Conservation (phyloP, 2,329 filamentous ascomycete genomes). For the Sporothrix inflata region DNA sequence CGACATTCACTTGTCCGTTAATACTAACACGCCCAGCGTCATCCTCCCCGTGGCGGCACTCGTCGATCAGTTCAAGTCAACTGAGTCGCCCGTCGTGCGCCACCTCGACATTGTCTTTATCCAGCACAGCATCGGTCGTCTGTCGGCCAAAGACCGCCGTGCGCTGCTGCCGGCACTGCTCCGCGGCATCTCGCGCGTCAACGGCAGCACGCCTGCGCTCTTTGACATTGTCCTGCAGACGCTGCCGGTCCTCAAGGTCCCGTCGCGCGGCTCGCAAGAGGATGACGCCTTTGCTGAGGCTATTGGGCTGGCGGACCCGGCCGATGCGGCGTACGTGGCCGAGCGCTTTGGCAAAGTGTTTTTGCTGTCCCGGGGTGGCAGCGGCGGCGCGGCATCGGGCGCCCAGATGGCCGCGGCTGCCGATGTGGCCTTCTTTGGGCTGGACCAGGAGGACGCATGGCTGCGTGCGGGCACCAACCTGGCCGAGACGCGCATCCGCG, state of each 20-base stretch:
- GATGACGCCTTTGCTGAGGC: conserved; percentile 68
- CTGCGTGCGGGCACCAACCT: conserved; percentile 64
- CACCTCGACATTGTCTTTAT: conserved; percentile 90
- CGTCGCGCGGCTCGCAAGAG: conserved; percentile 76
- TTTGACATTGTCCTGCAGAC: conserved; percentile 84
- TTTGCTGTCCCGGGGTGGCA: conserved; percentile 52
- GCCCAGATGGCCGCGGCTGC: background rate
- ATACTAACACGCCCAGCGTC: background rate
- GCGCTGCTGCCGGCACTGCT: conserved; percentile 73
- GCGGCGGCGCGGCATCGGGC: background rate
- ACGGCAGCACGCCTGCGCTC: conserved; percentile 59
- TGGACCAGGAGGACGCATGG: conserved; percentile 71
- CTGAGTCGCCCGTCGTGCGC: conserved; percentile 72
- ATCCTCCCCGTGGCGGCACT: conserved; percentile 78
- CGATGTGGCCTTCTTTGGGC: conserved; percentile 71
- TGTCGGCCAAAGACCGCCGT: conserved; percentile 63
- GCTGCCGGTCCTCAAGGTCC: conserved; percentile 71
- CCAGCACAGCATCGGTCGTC: conserved; percentile 70
- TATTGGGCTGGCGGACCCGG: conserved; percentile 66
- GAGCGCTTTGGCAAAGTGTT: conserved; percentile 77
- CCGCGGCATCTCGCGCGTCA: conserved; percentile 65
- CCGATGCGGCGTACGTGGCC: conserved; percentile 75
- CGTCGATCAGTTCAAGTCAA: conserved; percentile 86
- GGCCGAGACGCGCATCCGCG: conserved; percentile 69
- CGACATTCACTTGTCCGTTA: too few species aligned